Percentiles rank a stretch among this genome's conserved stretches.
Conservation (phyloP, 805 yeast species). For the Kluyveromyces aestuarii region DNA sequence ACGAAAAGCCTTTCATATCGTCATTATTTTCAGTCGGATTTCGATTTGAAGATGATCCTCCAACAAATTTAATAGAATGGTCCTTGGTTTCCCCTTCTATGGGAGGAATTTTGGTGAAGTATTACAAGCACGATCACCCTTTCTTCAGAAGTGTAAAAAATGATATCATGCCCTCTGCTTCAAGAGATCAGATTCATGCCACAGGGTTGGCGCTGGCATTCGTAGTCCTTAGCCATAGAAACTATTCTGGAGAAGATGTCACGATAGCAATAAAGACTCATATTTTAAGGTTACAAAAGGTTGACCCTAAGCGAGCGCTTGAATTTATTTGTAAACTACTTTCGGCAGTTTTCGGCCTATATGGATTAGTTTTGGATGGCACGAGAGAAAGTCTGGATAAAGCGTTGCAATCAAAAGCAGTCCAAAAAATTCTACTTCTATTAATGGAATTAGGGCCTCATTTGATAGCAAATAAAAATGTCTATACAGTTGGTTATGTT, state of each 20-base stretch:
- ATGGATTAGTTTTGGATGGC: conserved; percentile 28
- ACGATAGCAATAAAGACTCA: conserved; percentile 28
- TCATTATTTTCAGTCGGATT: conserved; percentile 26
- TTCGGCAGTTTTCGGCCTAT: conserved; percentile 23
- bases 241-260: conserved; percentile 27
- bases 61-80: conserved; percentile 21
- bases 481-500: conserved; percentile 26
- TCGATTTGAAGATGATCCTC: conserved; percentile 16
- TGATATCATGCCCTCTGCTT: conserved; percentile 8
- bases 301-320: conserved; percentile 19
- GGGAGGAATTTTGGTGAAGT: conserved; percentile 24
- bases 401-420: conserved; percentile 27
- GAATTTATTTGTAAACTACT: conserved; percentile 20
- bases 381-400: conserved; percentile 29
- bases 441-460: conserved; percentile 27
- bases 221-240: conserved; percentile 27
- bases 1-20: conserved; percentile 14
- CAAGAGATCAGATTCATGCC: conserved; percentile 19
- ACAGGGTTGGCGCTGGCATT: conserved; percentile 28
- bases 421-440: conserved; percentile 27
- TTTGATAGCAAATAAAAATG: conserved; percentile 15
- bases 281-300: conserved; percentile 13
- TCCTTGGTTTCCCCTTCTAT: conserved; percentile 25
- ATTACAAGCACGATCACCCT: conserved; percentile 10
- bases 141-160: conserved; percentile 14